Evolutionary conservation across 805 yeast species (phyloP), one percentile per base, ranked within the genome.

Genomic region (Ogataea nitratoaversa): DNA sequence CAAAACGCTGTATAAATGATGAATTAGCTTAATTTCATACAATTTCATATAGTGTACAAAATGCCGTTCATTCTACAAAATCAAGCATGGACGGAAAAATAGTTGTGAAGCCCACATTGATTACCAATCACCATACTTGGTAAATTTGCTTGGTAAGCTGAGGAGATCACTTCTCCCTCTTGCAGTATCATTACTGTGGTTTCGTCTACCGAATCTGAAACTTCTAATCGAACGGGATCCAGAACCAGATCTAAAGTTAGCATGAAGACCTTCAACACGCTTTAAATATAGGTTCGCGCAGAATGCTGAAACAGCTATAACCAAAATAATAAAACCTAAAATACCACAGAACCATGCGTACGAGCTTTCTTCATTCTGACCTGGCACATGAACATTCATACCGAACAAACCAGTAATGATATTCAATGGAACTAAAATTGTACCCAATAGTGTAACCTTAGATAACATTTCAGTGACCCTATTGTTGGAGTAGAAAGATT

Each of bases 351-450:
- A 87, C 87, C 93, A 84, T 2, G 68, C 75, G 30, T 72, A 61
- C 32, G 37, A 22, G 11, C 11, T 30, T 2, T 46, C 52, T 2
- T 49, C 70, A 12, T 51, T 66, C 44, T 74, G 64, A 22, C 96
- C 96, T 0, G 97, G 97, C 22, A 91, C 84, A 11, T 53, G 63
- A 16, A 91, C 98, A 62, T 91, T 91, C 99, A 91, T 91, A 55
- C 97, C 97, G 64, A 91, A 91, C 47, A 90, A 57, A 60, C 97
- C 96, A 2, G 97, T 88, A 33, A 91, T 74, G 42, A 91, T 68
- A 60, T 91, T 91, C 71, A 91, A 72, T 13, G 98, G 98, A 47
- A 91, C 84, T 23, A 91, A 68, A 54, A 91, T 71, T 0, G 97
- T 89, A 73, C 97, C 98, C 27, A 91, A 68, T 44, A 91, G 54